phyloP scores from a whole-genome alignment of 176 grass and related monocot genomes.

The Oryza rufipogon region DNA sequence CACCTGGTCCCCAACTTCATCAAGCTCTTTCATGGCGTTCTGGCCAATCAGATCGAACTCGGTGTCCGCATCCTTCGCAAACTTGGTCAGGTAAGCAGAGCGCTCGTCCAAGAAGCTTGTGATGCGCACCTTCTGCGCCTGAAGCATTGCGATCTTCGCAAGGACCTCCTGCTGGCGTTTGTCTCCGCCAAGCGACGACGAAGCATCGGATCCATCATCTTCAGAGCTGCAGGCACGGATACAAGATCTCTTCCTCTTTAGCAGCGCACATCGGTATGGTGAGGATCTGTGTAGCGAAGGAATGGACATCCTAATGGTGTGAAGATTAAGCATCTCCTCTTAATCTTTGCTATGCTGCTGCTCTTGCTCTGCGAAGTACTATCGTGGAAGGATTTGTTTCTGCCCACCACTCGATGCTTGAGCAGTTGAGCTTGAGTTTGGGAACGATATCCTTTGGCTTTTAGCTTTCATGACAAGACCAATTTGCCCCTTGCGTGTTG shows the following conservation, averaged over 20 bases:
- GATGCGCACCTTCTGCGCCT: constrained; percentile 77
- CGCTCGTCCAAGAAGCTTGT: constrained; percentile 77
- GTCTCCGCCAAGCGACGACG: constrained; percentile 53
- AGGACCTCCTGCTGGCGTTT: constrained; percentile 73
- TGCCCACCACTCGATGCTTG: constrained; percentile 44
- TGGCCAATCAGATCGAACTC: constrained; percentile 84
- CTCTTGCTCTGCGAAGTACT: constrained; percentile 30
- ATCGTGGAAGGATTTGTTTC: constrained; percentile 27
- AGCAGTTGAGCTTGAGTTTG: not conserved
- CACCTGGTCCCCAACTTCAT: constrained; percentile 72
- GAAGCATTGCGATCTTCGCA: constrained; percentile 77
- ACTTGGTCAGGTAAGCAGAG: constrained; percentile 74
- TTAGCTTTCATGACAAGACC: constrained; percentile 21
- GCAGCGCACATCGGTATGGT: constrained; percentile 13
- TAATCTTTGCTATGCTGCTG: constrained; percentile 35
- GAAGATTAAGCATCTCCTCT: constrained; percentile 70
- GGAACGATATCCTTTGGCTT: constrained; percentile 47
- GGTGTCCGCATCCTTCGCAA: constrained; percentile 69
- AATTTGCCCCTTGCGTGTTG: constrained; percentile 57
- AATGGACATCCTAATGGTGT: constrained; percentile 53
- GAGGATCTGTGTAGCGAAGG: constrained; percentile 48
- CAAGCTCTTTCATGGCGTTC: constrained; percentile 77
- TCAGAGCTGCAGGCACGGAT: constrained; percentile 45
- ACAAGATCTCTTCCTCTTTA: constrained; percentile 40
- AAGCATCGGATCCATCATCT: constrained; percentile 45